phyloP scores from a whole-genome alignment of 306 rosid species.

The Potentilla sterilis region DNA sequence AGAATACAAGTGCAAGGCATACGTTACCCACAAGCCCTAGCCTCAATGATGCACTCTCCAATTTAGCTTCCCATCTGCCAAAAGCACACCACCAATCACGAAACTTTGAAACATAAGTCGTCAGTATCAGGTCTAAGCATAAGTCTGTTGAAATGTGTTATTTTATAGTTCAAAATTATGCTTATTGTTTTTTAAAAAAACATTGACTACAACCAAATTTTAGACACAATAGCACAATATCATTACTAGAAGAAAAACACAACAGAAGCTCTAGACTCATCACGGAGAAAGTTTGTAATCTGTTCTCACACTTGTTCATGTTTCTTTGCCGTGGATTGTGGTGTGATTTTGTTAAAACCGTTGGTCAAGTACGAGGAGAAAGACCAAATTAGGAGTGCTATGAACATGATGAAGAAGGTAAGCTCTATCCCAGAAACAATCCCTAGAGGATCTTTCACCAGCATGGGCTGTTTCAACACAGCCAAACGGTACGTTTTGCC shows the following conservation, averaged over 20 bases:
- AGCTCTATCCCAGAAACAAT: constrained; percentile 63
- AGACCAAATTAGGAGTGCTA: constrained; percentile 65
- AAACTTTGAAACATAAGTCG: background rate
- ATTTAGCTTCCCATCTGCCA: constrained; percentile 64
- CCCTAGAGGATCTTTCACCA: constrained; percentile 76
- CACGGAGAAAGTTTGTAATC: background rate
- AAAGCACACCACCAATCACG: constrained; percentile 10
- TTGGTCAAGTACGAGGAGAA: constrained; percentile 37
- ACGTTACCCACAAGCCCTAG: constrained; percentile 63
- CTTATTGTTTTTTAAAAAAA: too few species aligned
- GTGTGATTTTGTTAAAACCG: constrained; percentile 35
- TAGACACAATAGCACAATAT: background rate
- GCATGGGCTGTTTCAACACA: constrained; percentile 48
- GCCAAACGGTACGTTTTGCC: constrained; percentile 11
- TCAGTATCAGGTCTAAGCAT: too few species aligned
- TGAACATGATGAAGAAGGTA: constrained; percentile 56
- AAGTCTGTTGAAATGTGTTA: too few species aligned
- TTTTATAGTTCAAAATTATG: too few species aligned
- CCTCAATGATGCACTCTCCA: constrained; percentile 32
- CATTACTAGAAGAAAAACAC: background rate
- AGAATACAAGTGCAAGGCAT: constrained; percentile 57
- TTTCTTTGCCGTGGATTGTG: constrained; percentile 28
- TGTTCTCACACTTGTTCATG: constrained; percentile 52
- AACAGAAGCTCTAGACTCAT: background rate
- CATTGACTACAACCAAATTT: too few species aligned